Conservation (phyloP, 2,329 filamentous ascomycete species). For the Colletotrichum camelliae region DNA sequence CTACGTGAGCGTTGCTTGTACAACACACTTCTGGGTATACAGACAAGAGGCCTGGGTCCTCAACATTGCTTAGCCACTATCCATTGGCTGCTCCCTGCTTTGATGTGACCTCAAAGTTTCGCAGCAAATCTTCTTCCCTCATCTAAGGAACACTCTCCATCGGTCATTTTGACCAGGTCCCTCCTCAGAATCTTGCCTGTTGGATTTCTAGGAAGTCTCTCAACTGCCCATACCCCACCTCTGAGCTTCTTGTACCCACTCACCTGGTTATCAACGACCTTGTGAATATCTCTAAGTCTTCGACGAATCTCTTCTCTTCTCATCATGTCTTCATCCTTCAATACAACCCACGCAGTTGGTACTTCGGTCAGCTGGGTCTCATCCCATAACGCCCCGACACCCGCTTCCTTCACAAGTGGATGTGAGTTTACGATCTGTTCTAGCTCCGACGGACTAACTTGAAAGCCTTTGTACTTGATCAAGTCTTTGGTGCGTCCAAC, state of each 20-base stretch:
- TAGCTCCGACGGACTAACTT: conserved; percentile 42
- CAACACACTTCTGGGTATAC: not conserved
- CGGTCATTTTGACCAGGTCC: conserved; percentile 33
- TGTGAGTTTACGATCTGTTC: conserved; percentile 41
- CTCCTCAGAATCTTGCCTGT: conserved; percentile 42
- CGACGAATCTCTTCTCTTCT: not conserved
- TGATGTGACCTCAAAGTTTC: not conserved
- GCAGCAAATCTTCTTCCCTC: not conserved
- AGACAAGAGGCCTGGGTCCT: not conserved
- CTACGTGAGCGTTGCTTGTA: not conserved
- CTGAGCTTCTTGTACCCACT: conserved; percentile 47
- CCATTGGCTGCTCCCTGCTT: not conserved
- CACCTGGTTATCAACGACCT: conserved; percentile 36
- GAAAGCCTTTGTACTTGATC: conserved; percentile 49
- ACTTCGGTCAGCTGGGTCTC: conserved; percentile 42
- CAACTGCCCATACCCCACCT: conserved; percentile 39
- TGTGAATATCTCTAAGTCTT: conserved; percentile 16
- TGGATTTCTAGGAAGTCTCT: conserved; percentile 37
- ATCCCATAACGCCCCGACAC: conserved; percentile 40
- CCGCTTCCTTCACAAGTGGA: conserved; percentile 39
- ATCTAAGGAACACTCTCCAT: conserved; percentile 34
- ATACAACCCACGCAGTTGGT: conserved; percentile 41
- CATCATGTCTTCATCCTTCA: conserved; percentile 26
- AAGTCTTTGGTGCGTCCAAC: conserved; percentile 45
- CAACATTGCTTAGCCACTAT: not conserved